phyloP scores from a whole-genome alignment of 163 green algal species.

The Picocystis sp. region DNA sequence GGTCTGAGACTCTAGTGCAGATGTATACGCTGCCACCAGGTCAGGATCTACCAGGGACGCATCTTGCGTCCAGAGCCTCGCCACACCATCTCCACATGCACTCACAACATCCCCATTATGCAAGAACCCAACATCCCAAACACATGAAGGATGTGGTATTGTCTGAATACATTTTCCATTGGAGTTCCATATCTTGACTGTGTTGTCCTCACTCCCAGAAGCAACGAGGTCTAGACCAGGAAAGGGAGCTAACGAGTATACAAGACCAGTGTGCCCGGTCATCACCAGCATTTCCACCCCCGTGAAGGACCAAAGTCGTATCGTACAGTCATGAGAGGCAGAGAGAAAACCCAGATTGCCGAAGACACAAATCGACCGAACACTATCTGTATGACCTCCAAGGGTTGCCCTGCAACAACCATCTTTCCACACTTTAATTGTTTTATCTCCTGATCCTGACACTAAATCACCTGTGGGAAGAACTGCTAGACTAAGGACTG shows the following conservation, averaged over 20 bases:
- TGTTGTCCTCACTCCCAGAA: constrained; percentile 67
- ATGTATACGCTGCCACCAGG: not conserved
- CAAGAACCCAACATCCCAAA: constrained; percentile 74
- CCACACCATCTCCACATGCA: constrained; percentile 58
- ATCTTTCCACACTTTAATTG: constrained; percentile 14
- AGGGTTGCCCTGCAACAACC: constrained; percentile 32
- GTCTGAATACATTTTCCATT: constrained; percentile 45
- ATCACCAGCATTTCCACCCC: constrained; percentile 22
- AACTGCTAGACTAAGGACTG: constrained; percentile 53
- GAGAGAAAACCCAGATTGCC: constrained; percentile 17
- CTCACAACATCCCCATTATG: constrained; percentile 62
- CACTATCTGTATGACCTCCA: constrained; percentile 45
- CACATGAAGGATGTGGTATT: constrained; percentile 31
- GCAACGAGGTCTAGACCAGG: constrained; percentile 28
- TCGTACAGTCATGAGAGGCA: constrained; percentile 20
- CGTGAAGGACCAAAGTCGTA: constrained; percentile 11
- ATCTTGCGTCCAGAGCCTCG: constrained; percentile 48
- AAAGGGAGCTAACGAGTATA: constrained; percentile 41
- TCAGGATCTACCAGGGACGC: constrained; percentile 6
- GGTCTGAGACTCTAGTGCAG: not conserved
- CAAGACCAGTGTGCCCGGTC: constrained; percentile 61
- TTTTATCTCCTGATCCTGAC: constrained; percentile 61
- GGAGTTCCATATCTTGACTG: constrained; percentile 29
- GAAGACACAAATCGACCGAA: constrained; percentile 9
- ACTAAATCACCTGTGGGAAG: constrained; percentile 44